Evolutionary conservation across 805 yeast genomes (phyloP).

Genomic region (Komagataella populi): DNA sequence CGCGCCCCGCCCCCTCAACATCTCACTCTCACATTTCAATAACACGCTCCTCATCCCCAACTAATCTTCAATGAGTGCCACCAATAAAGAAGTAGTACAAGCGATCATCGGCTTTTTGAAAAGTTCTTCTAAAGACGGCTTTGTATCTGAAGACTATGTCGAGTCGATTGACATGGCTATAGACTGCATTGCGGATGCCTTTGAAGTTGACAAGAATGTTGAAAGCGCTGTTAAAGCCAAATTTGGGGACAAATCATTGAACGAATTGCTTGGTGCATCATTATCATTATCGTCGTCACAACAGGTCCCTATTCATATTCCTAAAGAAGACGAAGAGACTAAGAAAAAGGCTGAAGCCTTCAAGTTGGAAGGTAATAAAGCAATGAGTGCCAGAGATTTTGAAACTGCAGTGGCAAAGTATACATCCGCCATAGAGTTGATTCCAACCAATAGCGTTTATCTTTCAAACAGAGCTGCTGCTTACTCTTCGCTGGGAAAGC

Average conservation of each 20-base stretch:
- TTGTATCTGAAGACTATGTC: constrained; percentile 22
- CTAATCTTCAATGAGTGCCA: constrained; percentile 6
- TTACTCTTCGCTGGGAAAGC: constrained; percentile 63
- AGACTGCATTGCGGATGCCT: constrained; percentile 88
- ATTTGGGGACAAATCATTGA: constrained; percentile 34
- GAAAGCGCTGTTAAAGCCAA: constrained; percentile 18
- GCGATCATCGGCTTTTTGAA: constrained; percentile 65
- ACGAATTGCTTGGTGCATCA: constrained; percentile 25
- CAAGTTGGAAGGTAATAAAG: constrained; percentile 81
- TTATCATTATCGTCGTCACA: constrained; percentile 6
- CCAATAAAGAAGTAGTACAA: constrained; percentile 56
- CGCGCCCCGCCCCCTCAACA: not conserved
- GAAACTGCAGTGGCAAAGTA: constrained; percentile 62
- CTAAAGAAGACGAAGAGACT: constrained; percentile 34
- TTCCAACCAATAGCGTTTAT: constrained; percentile 69
- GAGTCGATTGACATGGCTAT: constrained; percentile 11
- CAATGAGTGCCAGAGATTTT: constrained; percentile 69
- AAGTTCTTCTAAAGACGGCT: constrained; percentile 41
- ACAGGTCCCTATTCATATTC: constrained; percentile 25
- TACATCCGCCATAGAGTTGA: constrained; percentile 62
- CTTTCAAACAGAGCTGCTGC: constrained; percentile 96
- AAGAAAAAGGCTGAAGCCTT: constrained; percentile 69
- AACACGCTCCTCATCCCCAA: not conserved
- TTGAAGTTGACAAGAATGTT: constrained; percentile 42
- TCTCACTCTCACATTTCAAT: not conserved